These are phyloP conservation scores for Erysimum cheiri DNA, from an alignment of 441 rosid species.

Conservation along the genomic window DNA sequence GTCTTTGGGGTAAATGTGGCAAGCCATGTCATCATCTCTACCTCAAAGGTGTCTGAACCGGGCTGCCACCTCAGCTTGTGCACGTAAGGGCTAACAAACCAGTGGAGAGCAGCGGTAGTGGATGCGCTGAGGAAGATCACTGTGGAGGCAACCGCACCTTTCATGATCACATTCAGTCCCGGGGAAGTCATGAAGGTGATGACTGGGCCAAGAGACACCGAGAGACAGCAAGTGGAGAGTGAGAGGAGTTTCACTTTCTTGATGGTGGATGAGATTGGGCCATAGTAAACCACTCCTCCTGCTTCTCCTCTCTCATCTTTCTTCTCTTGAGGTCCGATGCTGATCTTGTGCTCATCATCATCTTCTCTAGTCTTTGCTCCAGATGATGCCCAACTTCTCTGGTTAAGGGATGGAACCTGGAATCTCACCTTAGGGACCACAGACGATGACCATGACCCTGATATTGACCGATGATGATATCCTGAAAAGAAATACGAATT, in stretches of 20 bases:
- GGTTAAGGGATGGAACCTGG: conserved; percentile 40
- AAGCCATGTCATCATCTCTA: conserved; percentile 92
- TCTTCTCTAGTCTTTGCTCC: conserved; percentile 57
- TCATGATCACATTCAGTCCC: conserved; percentile 78
- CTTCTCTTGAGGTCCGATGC: conserved; percentile 75
- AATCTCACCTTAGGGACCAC: conserved; percentile 44
- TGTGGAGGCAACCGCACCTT: conserved; percentile 88
- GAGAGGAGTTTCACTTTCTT: conserved; percentile 95
- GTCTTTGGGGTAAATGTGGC: conserved; percentile 67
- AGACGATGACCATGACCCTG: conserved; percentile 47
- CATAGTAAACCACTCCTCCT: conserved; percentile 59
- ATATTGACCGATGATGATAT: conserved; percentile 45
- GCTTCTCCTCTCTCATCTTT: conserved; percentile 51
- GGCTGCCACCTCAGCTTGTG: conserved; percentile 96
- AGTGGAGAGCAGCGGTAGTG: conserved; percentile 79
- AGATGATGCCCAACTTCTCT: conserved; percentile 72
- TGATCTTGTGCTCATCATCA: conserved; percentile 63
- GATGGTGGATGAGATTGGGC: conserved; percentile 89
- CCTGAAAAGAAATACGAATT: conserved; percentile 45
- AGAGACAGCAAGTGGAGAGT: conserved; percentile 96
- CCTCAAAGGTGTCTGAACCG: conserved; percentile 89
- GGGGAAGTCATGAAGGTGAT: conserved; percentile 94
- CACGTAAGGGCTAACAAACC: conserved; percentile 93
- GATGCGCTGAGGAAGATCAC: conserved; percentile 87
- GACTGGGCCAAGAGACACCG: conserved; percentile 91